Evolutionary conservation across 2,329 filamentous ascomycete genomes (phyloP).

Genomic region (Graphium sp.): DNA sequence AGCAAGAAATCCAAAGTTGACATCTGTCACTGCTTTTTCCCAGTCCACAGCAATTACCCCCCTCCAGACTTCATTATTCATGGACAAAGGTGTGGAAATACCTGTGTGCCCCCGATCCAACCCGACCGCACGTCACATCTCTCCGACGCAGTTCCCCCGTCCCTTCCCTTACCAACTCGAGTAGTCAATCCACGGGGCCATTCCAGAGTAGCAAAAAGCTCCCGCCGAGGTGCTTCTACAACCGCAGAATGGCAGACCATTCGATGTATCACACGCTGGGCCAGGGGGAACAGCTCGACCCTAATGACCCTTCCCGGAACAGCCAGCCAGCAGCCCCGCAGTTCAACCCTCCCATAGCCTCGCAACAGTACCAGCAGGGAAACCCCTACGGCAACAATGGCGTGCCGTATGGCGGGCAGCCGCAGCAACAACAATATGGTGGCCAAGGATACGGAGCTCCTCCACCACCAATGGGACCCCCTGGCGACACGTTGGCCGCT

Average conservation of each 20-base stretch:
- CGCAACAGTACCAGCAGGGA: conserved; percentile 34
- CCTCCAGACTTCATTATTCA: no score
- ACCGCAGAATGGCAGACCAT: conserved; percentile 38
- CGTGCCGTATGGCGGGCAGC: conserved; percentile 5
- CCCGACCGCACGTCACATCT: no score
- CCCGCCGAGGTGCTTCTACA: no score
- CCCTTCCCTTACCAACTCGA: no score
- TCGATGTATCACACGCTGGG: conserved; percentile 38
- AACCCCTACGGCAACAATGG: conserved; percentile 5
- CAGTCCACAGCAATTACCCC: no score
- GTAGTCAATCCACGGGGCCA: no score
- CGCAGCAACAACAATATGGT: conserved; percentile 2
- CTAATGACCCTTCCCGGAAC: conserved; percentile 33
- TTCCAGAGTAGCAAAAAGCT: no score
- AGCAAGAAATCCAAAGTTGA: no score
- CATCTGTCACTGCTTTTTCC: no score
- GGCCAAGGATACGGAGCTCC: conserved; percentile 17
- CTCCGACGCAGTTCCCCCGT: no score
- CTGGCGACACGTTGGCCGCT: conserved; percentile 35
- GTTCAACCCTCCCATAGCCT: conserved; percentile 36
- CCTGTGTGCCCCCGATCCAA: no score
- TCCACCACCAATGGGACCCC: conserved; percentile 13
- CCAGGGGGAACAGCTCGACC: conserved; percentile 35
- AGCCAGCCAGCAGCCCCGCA: conserved; percentile 33
- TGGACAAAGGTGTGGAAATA: no score